Base-by-base conservation (phyloP, 129 eudicot species). In the Dittrichia graveolens region DNA sequence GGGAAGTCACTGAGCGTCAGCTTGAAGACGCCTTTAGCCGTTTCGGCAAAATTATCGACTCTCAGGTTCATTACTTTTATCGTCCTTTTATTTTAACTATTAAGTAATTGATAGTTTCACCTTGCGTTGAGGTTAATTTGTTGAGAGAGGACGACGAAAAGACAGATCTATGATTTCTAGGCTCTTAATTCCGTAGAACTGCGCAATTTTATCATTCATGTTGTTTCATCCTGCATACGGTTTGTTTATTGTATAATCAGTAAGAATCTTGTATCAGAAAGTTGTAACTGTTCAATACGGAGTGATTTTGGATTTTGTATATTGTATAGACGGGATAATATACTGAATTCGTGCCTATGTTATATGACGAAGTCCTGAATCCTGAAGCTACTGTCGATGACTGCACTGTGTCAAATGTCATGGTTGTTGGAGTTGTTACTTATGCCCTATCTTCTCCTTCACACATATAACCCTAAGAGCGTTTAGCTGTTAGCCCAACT, bases 1-100 rank as follows among this genome's bases (percentile, higher is more conserved):
- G 92, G 88, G 94, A 89, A 53, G 84, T 90, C 48, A 85, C 95
- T 0, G 87, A 89, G 73, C 94, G 92, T 67, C 98, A 89, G 80
- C 96, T 93, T 38, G 85, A 85, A 82, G 89, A 77, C 58, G 85
- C 96, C n/a, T 93, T 93, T 70, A 54, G 83, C 75, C 96, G 96
- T 72, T 93, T 81, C 9, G 98, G 98, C 79, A 93, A 89, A 82
- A 82, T 93, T 66, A 13, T 93, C 59, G 92, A 89, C 71, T 73
- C 87, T 71, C 96, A 89, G 95, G 98, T 92, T 71, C 42, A 19
- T 62, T 5, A 35, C 16, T 61, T 55, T 37, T 52, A 10, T 52
- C 19, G 24, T 6, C 2, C 2, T 54, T 37, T 14, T 12, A 4
- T 47, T 4, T 1, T 48, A 15, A 24, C 31, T 61, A 15, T 35